Evolutionary conservation across 768 basidiomycete genomes (phyloP), one percentile per base, ranked within the genome.

Genomic region (Lentinula guzmanii): DNA sequence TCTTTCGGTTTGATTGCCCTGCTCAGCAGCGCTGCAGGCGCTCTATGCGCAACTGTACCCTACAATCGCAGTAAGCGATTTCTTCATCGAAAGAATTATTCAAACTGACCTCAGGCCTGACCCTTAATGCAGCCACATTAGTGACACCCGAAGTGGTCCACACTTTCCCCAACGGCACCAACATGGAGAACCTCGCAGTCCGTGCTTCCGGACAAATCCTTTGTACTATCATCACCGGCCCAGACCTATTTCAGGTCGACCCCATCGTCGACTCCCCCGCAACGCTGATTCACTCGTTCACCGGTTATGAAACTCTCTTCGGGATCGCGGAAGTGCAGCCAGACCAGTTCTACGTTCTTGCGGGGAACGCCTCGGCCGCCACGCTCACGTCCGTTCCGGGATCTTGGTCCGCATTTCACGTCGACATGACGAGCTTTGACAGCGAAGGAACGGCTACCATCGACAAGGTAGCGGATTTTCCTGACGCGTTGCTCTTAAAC

Each of bases 271-370:
- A 37, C 4, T 37, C 53, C 13, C 11, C 35, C 10, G 53, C 53
- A 11, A 55, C 33, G 15, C 53, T 55, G 18, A 18, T 55, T 15
- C 37, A 55, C 24, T 37, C 53, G 10, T 56, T 56, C 39, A 6
- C 8, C 16, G 55, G 41, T 24, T 56, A 41, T 16, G 41, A 41
- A 56, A n/a, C 37, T 2, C 11, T 56, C 9, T 56, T 56, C 10
- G 55, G 55, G 24, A 56, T 56, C 41, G 24, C 16, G 9, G 55
- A 56, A 33, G 21, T 56, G 13, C 41, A 56, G 10, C 24, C 55
- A 16, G 55, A 56, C 55, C 55, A 56, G 28, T 56, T 56, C n/a
- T 56, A 56, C 13, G 55, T 56, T 15, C 39, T 56, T 31, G 55
- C 41, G 8, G 55, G 55, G 13, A 56, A 56, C 39, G 55, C 41